Base-by-base conservation (phyloP, 2,329 filamentous ascomycete species). In the Aspergillus calidoustus region DNA sequence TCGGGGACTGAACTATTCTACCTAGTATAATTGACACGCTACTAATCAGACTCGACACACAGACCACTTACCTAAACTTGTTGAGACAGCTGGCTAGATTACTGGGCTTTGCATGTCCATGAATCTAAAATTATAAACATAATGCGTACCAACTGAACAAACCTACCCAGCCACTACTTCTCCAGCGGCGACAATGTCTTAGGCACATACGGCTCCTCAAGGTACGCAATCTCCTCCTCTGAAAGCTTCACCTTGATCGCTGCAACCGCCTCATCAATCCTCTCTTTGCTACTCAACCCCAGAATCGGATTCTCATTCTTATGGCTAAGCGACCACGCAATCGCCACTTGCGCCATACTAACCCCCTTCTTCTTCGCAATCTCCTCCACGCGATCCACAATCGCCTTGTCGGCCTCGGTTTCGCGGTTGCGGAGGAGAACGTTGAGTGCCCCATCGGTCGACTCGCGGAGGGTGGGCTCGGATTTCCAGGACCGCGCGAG, bases 311-410 rank as follows among this genome's bases (percentile, higher is more conserved):
- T 85, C 25, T 81, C 74, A 6, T 83, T 81, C 49, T 82, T 78
- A 64, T 80, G 79, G 64, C 82, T 80, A 65, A 85, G 77, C 60
- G 83, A 82, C 89, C 89, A 91, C 3, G 87, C 87, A 58, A 88
- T 80, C 1, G 86, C 83, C 22, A 91, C 84, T 59, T 89, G 84
- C 49, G 85, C 84, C 83, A 91, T 90, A 65, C 81, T 85, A 71
- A 84, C 80, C 0, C 80, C 82, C 66, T 82, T 82, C 75, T 86
- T 86, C 64, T 81, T 78, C 0, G 87, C 85, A 15, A 89, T 66
- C 71, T 89, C 83, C 72, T 88, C 81, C 2, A 88, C 84, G 0
- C 84, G 79, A 41, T 76, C 74, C 53, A 87, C 80, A 61, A 85
- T 87, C 72, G 77, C 76, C 69, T 81, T 74, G 63, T 87, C 85